phyloP scores from a whole-genome alignment of 1,139 yeast species.

The Zygosaccharomyces sapae region DNA sequence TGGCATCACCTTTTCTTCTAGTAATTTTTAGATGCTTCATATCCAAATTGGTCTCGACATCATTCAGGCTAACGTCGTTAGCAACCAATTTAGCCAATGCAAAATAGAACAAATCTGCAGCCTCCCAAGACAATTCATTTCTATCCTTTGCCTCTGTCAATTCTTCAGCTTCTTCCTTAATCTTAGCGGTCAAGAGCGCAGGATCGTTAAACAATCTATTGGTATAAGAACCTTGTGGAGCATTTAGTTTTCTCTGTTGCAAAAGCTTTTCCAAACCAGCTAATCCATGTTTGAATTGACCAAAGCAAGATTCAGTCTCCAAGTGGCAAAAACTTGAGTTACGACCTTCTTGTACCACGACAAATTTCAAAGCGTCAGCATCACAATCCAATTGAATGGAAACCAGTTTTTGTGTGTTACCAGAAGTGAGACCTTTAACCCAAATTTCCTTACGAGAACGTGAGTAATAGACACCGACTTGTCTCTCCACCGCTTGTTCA shows the following conservation, averaged over 20 bases:
- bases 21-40: slow-evolving; percentile 81
- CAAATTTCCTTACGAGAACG: slow-evolving; percentile 83
- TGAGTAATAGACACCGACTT: slow-evolving; percentile 90
- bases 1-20: slow-evolving; percentile 94
- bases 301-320: slow-evolving; percentile 74
- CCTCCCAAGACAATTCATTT: slow-evolving; percentile 91
- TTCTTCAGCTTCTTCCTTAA: slow-evolving; percentile 95
- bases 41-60: slow-evolving; percentile 80
- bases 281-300: slow-evolving; percentile 56
- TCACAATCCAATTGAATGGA: slow-evolving; percentile 81
- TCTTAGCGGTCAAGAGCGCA: slow-evolving; percentile 71
- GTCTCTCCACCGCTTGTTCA: slow-evolving; percentile 71
- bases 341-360: slow-evolving; percentile 75
- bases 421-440: slow-evolving; percentile 95
- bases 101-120: slow-evolving; percentile 91
- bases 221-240: slow-evolving; percentile 92
- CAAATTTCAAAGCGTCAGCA: slow-evolving; percentile 80
- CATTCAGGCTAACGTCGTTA: slow-evolving; percentile 72
- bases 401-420: slow-evolving; percentile 79
- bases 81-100: slow-evolving; percentile 83
- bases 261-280: slow-evolving; percentile 60
- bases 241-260: slow-evolving; percentile 45
- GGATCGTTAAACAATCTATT: slow-evolving; percentile 80
- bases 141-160: slow-evolving; percentile 71
- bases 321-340: slow-evolving; percentile 69